Conservation (phyloP, 257 asterid genomes). For the Solanum megistacrolobum region DNA sequence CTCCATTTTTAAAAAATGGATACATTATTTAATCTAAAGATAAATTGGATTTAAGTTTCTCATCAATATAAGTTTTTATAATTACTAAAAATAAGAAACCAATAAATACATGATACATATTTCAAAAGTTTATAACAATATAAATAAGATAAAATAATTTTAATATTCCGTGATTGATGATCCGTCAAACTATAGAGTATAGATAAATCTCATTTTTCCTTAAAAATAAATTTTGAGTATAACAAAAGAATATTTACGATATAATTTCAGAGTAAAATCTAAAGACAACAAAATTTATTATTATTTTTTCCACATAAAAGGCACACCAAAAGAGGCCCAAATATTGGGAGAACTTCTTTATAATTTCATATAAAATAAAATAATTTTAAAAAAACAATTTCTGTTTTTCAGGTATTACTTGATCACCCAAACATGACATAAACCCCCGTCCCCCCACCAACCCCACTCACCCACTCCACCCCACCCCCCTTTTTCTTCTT, state of each 20-base stretch:
- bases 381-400: background rate
- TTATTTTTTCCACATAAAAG: background rate
- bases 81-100: background rate
- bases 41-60: background rate
- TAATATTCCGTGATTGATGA: too few relatives aligned
- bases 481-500: background rate
- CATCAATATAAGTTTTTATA: background rate
- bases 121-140: background rate
- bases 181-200: background rate
- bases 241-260: too few relatives aligned
- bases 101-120: background rate
- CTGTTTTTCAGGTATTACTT: background rate
- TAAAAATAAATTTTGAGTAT: too few relatives aligned
- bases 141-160: too few relatives aligned
- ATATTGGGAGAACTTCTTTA: background rate
- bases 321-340: background rate
- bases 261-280: background rate
- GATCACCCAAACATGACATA: slow-evolving; percentile 8
- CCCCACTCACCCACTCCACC: background rate
- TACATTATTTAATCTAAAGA: background rate
- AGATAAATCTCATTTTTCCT: background rate
- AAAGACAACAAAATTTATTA: too few relatives aligned
- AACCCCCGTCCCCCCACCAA: background rate
- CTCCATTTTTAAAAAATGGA: background rate
- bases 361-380: background rate